Evolutionary conservation across 306 rosid species (phyloP), one percentile per base, ranked within the genome.

Genomic region (Prosopis cineraria): DNA sequence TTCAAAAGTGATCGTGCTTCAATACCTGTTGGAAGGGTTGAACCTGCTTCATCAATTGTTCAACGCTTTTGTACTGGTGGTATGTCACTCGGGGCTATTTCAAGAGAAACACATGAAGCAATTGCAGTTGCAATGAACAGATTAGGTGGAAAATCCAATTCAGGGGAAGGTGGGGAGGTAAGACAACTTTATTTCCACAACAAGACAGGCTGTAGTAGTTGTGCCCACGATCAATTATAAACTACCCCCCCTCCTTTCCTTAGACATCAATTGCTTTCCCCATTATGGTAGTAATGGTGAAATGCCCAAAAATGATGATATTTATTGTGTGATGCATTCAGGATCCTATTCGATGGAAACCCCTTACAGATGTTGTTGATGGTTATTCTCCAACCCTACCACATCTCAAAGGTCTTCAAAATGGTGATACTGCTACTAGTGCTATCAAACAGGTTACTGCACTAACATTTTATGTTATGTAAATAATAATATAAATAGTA

Each of bases 161-260:
- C 99, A 27, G 99, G 99, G 81, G 99, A 95, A 90, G 99, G 99
- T 86, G 99, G 99, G 27, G 99, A 95, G 99, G 99, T 95, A 95
- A 62, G 34, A 31, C 44, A 72, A 16, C 30, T 64, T 12, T 76
- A 60, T 67, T 53, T 45, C 30, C 30, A 70, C 40, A n/a, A 59
- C 45, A 55, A 74, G 77, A 56, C 65, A 30, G 69, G 73, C 39
- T 27, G 62, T 70, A 47, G 25, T 44, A 47, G 14, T 58, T 63
- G 44, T 37, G 30, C 75, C 70, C 48, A 64, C 77, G 65, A 36
- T 71, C 70, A 31, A 19, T 9, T 65, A 2, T 39, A 39, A 39
- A 66, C 71, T 27, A 30, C 16, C 17, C 13, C 3, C 50, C 40
- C 31, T 72, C 37, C 17, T 53, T 78, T 24, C 7, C 6, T 73